Evolutionary conservation across 1,139 yeast genomes (phyloP), one percentile per base, ranked within the genome.

Genomic region (Debaryomyces psychrophilus): DNA sequence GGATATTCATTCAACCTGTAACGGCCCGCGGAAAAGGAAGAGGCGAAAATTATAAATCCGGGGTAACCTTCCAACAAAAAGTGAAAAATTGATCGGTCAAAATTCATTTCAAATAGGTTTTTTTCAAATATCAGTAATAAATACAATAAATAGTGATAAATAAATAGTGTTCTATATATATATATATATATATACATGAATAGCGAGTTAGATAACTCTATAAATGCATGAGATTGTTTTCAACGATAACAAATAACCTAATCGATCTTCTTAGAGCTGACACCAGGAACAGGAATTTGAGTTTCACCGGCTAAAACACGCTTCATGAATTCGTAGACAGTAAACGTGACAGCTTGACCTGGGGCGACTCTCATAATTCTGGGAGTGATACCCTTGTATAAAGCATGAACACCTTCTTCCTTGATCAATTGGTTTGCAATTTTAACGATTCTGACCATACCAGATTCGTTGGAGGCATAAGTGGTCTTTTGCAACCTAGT

Each of bases 351-450:
- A 47, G 98, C 97, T 72, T 93, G 99, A 52, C 99, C 99, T 20
- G 99, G 98, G 14, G 99, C 99, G 47, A 93, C 99, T 73, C 99
- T 87, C 96, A 93, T 90, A 59, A 93, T 93, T 77, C 99, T 87
- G 59, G 99, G 99, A 34, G 97, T 90, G 64, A 93, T 93, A 73
- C 99, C 99, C 70, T 92, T 89, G 76, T 93, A 92, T 59, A 90
- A 80, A 15, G 97, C 96, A 51, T 78, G 77, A 54, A 84, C 70
- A 56, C 97, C 99, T 69, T 92, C 97, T 73, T 90, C 96, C 64
- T 83, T 85, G 57, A 92, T 73, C 67, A 93, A 80, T 62, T 85
- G 93, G 46, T 75, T 75, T 52, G 95, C 92, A 59, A 93, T 92
- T 65, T 93, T 81, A 43, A 79, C 71, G 59, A 93, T 90, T 70